Evolutionary conservation across 2,329 filamentous ascomycete genomes (phyloP).

Genomic region (Hypomyces rosellus): DNA sequence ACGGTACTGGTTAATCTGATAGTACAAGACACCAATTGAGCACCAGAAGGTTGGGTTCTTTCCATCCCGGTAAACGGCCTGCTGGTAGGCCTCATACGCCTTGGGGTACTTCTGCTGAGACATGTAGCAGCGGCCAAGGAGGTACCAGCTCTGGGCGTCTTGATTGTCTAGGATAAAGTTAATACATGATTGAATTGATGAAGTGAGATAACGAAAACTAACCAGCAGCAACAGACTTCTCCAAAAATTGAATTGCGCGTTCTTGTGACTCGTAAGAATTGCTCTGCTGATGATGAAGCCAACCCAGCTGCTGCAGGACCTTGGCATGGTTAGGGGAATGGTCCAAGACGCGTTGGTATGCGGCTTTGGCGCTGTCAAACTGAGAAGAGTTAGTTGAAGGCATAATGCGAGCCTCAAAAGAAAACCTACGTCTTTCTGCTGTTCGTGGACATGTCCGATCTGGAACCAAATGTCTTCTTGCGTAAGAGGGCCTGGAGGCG

Average conservation of each 20-base stretch:
- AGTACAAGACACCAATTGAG: conserved; percentile 97
- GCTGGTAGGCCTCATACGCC: conserved; percentile 96
- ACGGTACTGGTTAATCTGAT: conserved; percentile 99
- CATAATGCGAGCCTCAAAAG: background rate
- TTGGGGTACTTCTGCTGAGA: conserved; percentile 98
- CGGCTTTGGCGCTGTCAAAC: conserved; percentile 89
- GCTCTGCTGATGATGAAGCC: conserved; percentile 96
- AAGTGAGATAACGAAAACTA: conserved; percentile 31
- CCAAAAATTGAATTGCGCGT: conserved; percentile 91
- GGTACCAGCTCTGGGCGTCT: conserved; percentile 97
- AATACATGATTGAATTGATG: background rate
- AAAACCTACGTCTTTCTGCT: conserved; percentile 87
- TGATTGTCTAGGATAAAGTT: conserved; percentile 64
- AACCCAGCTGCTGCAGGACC: conserved; percentile 94
- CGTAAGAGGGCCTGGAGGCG: conserved; percentile 84
- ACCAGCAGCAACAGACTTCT: conserved; percentile 94
- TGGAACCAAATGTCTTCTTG: conserved; percentile 99
- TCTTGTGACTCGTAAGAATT: conserved; percentile 88
- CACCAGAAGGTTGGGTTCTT: conserved; percentile 99
- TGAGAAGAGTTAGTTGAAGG: conserved; percentile 30
- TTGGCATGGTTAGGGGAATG: conserved; percentile 95
- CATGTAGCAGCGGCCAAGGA: conserved; percentile 97
- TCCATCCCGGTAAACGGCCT: conserved; percentile 95
- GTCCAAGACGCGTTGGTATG: conserved; percentile 88
- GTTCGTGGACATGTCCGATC: conserved; percentile 96